A percentile compares a stretch with the other conserved stretches of the same genome.
Evolutionary conservation across 2,329 filamentous ascomycete species (phyloP).

Genomic region (Sporothrix euskadiensis): DNA sequence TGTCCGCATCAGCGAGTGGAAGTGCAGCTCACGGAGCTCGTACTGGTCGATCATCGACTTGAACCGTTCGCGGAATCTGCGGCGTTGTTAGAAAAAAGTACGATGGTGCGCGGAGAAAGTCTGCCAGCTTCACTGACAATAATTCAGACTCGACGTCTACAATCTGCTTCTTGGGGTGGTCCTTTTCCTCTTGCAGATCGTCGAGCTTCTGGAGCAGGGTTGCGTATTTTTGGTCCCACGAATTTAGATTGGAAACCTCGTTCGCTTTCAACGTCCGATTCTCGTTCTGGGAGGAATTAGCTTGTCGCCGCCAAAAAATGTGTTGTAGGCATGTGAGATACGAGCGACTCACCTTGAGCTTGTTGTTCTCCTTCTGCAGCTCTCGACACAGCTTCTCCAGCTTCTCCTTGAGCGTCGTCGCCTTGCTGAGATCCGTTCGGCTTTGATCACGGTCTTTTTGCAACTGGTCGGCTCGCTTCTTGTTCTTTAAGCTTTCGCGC

Average conservation of each 20-base stretch:
- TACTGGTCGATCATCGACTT: conserved; percentile 97
- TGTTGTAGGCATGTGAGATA: too few species aligned
- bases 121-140: conserved; percentile 47
- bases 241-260: conserved; percentile 77
- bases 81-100: conserved; percentile 27
- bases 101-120: too few species aligned
- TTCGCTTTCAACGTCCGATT: conserved; percentile 88
- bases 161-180: conserved; percentile 75
- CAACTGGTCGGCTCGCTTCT: conserved; percentile 88
- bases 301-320: background rate
- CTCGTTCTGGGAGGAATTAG: conserved; percentile 64
- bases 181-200: conserved; percentile 83
- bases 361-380: conserved; percentile 95
- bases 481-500: conserved; percentile 91
- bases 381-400: conserved; percentile 94
- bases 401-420: conserved; percentile 89
- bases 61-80: conserved; percentile 78
- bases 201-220: conserved; percentile 80
- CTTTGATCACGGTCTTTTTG: conserved; percentile 96
- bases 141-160: conserved; percentile 88
- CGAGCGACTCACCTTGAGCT: conserved; percentile 71
- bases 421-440: conserved; percentile 85
- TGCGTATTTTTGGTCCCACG: conserved; percentile 83
- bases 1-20: conserved; percentile 84
- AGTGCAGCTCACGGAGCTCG: conserved; percentile 91